phyloP scores from a whole-genome alignment of 2,329 filamentous ascomycete species.

The Neonectria sp. region DNA sequence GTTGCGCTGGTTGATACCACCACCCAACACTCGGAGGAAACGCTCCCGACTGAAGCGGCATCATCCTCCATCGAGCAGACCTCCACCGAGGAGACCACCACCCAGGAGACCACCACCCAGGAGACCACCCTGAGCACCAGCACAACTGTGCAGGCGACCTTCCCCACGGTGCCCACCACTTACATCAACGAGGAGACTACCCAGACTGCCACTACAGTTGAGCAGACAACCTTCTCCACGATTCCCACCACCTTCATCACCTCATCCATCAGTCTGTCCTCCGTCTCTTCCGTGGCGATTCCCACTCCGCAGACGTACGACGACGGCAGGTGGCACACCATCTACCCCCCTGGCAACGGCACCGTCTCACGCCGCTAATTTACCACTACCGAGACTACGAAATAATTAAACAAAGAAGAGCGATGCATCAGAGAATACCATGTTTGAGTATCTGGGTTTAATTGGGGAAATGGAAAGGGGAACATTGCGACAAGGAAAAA shows the following conservation, averaged over 20 bases:
- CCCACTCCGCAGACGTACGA: slow-evolving; percentile 54
- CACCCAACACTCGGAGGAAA: neutral
- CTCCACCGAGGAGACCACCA: neutral
- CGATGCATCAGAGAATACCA: slow-evolving; percentile 6
- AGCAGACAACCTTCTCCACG: slow-evolving; percentile 35
- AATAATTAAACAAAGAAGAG: slow-evolving; percentile 27
- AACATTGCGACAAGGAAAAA: slow-evolving; percentile 30
- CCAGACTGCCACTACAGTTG: slow-evolving; percentile 11
- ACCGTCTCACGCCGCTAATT: slow-evolving; percentile 44
- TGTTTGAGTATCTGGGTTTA: slow-evolving; percentile 15
- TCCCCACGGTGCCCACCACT: neutral
- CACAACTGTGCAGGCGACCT: neutral
- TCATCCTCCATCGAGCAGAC: neutral
- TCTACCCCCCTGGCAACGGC: slow-evolving; percentile 61
- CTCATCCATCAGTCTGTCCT: slow-evolving; percentile 13
- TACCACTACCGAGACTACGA: slow-evolving; percentile 5
- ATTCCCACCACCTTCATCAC: slow-evolving; percentile 30
- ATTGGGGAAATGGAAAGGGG: slow-evolving; percentile 12
- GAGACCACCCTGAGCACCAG: neutral
- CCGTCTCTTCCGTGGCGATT: slow-evolving; percentile 24
- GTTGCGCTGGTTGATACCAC: neutral
- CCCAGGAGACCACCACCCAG: neutral
- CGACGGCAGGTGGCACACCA: slow-evolving; percentile 63
- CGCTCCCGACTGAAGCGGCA: neutral
- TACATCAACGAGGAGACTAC: slow-evolving; percentile 6